Conservation (phyloP, 805 yeast genomes). For the Pichia kluyveri region DNA sequence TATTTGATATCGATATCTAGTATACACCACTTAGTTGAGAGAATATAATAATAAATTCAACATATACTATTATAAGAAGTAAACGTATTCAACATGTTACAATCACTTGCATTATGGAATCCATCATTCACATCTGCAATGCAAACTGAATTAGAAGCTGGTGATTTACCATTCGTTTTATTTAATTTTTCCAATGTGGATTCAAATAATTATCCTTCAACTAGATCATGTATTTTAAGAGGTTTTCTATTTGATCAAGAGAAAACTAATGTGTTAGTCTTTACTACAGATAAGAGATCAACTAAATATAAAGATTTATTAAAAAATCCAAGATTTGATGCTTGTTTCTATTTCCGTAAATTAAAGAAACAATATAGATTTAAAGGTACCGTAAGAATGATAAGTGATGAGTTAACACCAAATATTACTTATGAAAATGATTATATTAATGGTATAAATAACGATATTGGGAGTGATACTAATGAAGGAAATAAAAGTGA, state of each 20-base stretch:
- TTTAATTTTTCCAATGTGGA: slow-evolving; percentile 68
- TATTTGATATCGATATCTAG: too few species aligned
- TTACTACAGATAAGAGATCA: slow-evolving; percentile 67
- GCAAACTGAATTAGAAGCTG: slow-evolving; percentile 33
- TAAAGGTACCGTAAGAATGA: slow-evolving; percentile 51
- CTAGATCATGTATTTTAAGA: slow-evolving; percentile 61
- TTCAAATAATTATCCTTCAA: slow-evolving; percentile 43
- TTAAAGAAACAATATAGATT: slow-evolving; percentile 63
- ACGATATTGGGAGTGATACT: neutral
- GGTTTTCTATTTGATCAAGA: slow-evolving; percentile 69
- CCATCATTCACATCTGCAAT: slow-evolving; percentile 52
- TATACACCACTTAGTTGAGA: too few species aligned
- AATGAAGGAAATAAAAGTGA: neutral
- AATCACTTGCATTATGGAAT: slow-evolving; percentile 64
- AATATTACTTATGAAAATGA: neutral
- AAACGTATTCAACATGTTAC: slow-evolving; percentile 9
- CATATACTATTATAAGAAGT: too few species aligned
- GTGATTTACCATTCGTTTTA: slow-evolving; percentile 39
- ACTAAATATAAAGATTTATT: slow-evolving; percentile 47
- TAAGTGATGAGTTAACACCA: slow-evolving; percentile 25
- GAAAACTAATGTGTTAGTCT: slow-evolving; percentile 55
- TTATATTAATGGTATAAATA: neutral
- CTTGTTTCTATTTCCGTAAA: slow-evolving; percentile 62
- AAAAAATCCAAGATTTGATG: slow-evolving; percentile 53
- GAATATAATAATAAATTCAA: too few species aligned